These are phyloP conservation scores for Blastocladiella emersonii DNA, from an alignment of 371 early-diverging fungal species.

Conservation along the genomic window DNA sequence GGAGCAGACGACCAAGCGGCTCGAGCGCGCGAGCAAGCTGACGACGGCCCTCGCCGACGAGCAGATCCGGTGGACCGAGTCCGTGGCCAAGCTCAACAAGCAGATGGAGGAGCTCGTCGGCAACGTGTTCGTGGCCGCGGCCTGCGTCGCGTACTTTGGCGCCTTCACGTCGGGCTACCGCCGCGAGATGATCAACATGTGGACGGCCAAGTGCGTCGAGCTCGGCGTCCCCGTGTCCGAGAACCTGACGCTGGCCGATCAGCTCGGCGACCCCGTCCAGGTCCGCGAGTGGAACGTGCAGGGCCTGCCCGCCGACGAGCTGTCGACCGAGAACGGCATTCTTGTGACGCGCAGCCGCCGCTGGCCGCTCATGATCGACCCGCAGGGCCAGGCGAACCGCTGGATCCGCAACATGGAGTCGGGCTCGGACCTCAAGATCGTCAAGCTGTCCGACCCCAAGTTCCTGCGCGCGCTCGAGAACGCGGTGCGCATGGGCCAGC, in stretches of 20 bases:
- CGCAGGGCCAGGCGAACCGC: slow-evolving; percentile 44
- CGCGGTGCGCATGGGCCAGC: slow-evolving; percentile 40
- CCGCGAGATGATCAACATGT: slow-evolving; percentile 20
- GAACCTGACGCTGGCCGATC: slow-evolving; percentile 27
- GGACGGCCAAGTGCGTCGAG: slow-evolving; percentile 25
- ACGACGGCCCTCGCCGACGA: slow-evolving; percentile 38
- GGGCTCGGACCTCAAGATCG: slow-evolving; percentile 29
- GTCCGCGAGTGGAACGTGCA: slow-evolving; percentile 23
- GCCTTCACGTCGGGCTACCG: slow-evolving; percentile 37
- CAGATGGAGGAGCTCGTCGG: slow-evolving; percentile 34
- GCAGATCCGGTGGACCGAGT: slow-evolving; percentile 34
- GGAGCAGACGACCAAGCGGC: slow-evolving; percentile 39
- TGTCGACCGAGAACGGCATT: slow-evolving; percentile 39
- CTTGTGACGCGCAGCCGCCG: slow-evolving; percentile 34
- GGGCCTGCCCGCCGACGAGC: slow-evolving; percentile 33
- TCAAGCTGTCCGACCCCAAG: slow-evolving; percentile 35
- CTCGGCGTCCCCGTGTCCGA: slow-evolving; percentile 36
- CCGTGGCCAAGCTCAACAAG: slow-evolving; percentile 31
- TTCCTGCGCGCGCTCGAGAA: slow-evolving; percentile 42
- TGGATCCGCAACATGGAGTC: slow-evolving; percentile 45
- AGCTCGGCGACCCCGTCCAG: slow-evolving; percentile 26
- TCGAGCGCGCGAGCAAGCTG: slow-evolving; percentile 36
- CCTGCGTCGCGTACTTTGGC: slow-evolving; percentile 36
- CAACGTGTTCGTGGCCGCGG: slow-evolving; percentile 30
- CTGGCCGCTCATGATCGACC: slow-evolving; percentile 45